Conservation (phyloP, 2,329 filamentous ascomycete species). For the Helicocarpus griseus region DNA sequence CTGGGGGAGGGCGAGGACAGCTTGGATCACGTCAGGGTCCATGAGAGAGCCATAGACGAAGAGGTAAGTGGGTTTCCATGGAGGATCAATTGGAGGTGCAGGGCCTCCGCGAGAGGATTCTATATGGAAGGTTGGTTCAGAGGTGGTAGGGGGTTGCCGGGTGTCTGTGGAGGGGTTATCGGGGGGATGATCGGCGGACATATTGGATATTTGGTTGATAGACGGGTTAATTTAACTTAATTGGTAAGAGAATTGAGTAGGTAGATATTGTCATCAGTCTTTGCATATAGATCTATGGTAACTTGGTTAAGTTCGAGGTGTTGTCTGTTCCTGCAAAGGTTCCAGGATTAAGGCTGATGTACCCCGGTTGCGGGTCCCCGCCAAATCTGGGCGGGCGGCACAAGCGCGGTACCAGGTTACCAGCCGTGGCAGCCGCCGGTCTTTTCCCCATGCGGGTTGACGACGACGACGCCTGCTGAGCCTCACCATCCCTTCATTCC, state of each 20-base stretch:
- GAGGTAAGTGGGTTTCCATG: slow-evolving; percentile 4
- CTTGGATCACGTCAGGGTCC: slow-evolving; percentile 9
- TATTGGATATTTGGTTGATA: too few relatives aligned
- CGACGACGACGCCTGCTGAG: not conserved
- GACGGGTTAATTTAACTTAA: too few relatives aligned
- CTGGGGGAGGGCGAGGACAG: slow-evolving; percentile 2
- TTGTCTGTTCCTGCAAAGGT: not conserved
- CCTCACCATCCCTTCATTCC: too few relatives aligned
- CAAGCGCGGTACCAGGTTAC: too few relatives aligned
- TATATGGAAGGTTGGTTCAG: not conserved
- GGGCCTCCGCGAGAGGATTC: not conserved
- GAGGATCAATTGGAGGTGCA: not conserved
- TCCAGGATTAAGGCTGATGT: too few relatives aligned
- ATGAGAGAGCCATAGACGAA: slow-evolving; percentile 12
- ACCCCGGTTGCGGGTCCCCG: too few relatives aligned
- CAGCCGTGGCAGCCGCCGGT: too few relatives aligned
- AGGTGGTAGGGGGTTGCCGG: not conserved
- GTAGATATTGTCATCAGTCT: too few relatives aligned
- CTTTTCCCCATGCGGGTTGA: not conserved
- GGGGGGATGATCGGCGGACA: not conserved
- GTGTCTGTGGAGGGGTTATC: not conserved
- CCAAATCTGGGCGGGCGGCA: too few relatives aligned
- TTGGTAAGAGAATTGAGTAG: too few relatives aligned
- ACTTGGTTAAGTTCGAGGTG: too few relatives aligned
- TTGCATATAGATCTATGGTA: too few relatives aligned